Percentiles rank a stretch among this genome's conserved stretches.
phyloP scores from a whole-genome alignment of 352 stramenopile genomes.

The Phytophthora gonapodyides region DNA sequence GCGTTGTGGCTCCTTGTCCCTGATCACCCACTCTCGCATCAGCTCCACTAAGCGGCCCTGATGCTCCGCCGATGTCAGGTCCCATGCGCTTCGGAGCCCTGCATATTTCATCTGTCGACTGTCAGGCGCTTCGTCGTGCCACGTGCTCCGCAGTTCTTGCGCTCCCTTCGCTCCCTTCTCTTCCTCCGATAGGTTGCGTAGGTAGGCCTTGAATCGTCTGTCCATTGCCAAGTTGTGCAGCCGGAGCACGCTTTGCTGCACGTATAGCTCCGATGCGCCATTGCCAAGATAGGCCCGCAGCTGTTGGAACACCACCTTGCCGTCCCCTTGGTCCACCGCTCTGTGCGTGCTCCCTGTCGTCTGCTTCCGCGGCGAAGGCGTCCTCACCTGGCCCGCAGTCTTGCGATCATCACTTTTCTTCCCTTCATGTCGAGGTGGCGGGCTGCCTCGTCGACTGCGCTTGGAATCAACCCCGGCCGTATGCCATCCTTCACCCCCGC shows the following conservation, averaged over 20 bases:
- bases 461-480: no score
- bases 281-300: neutral
- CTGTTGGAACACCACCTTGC: neutral
- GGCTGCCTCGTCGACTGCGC: no score
- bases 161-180: neutral
- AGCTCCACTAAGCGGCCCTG: neutral
- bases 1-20: neutral
- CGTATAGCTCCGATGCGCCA: neutral
- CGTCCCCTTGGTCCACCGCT: constrained; percentile 1
- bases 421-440: no score
- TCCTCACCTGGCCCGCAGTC: no score
- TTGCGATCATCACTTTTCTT: no score
- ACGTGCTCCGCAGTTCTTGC: neutral
- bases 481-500: no score
- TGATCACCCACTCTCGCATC: constrained; percentile 1
- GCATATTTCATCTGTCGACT: neutral
- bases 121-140: neutral
- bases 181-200: no score
- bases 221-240: neutral
- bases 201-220: no score
- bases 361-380: no score
- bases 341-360: no score
- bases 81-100: constrained; percentile 1
- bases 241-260: neutral
- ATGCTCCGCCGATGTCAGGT: neutral